Evolutionary conservation across 2,329 filamentous ascomycete genomes (phyloP).

Genomic region (Plectosphaerella cucumerina): DNA sequence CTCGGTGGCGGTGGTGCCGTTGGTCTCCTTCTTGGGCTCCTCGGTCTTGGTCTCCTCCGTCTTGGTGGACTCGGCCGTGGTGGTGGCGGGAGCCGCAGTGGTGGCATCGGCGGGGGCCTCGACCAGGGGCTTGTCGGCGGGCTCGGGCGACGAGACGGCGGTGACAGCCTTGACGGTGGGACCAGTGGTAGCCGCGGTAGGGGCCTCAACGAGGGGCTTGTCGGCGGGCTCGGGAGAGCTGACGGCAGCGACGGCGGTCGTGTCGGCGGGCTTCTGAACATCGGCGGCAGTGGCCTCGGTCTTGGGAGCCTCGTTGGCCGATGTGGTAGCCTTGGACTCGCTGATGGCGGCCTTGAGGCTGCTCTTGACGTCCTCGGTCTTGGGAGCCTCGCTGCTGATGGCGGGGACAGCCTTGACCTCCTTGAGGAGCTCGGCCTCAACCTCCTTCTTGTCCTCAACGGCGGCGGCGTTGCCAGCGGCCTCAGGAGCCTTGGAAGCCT

Average conservation of each 20-base stretch:
- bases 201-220: conserved; percentile 7
- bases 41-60: conserved; percentile 10
- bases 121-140: conserved; percentile 5
- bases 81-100: neutral
- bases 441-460: conserved; percentile 69
- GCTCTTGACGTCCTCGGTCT: conserved; percentile 16
- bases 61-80: neutral
- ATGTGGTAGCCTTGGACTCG: conserved; percentile 18
- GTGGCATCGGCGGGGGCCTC: conserved; percentile 1
- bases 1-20: conserved; percentile 10
- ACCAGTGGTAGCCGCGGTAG: neutral
- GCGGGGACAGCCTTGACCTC: conserved; percentile 47
- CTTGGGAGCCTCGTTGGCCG: conserved; percentile 6
- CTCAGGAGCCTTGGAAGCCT: conserved; percentile 62
- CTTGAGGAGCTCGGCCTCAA: conserved; percentile 70
- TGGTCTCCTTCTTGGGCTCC: conserved; percentile 11
- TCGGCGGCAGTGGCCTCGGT: conserved; percentile 11
- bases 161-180: neutral
- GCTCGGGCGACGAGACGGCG: conserved; percentile 9
- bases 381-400: conserved; percentile 14
- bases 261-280: neutral
- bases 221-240: conserved; percentile 5
- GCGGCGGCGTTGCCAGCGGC: conserved; percentile 64
- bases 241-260: neutral
- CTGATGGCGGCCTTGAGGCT: conserved; percentile 21